Base-by-base conservation (phyloP, 164 flowering plant genomes). In the Taxillus chinensis region DNA sequence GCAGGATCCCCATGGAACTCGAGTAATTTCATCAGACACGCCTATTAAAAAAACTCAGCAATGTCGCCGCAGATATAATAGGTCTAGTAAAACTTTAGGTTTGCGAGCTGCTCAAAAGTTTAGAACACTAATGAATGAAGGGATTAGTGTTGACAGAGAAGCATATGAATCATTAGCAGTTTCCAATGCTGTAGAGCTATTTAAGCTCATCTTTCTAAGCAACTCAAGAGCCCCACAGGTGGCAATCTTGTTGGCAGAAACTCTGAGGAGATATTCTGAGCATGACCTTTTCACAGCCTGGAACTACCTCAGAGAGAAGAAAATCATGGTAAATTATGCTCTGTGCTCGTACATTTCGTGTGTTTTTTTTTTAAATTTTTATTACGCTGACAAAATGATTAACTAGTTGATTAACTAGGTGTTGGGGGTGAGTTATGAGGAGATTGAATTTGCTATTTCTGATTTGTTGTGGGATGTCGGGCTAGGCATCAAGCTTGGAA, bases 241-340 rank as follows among this genome's bases (percentile, higher is more conserved):
- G 62, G 85, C 89, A 59, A 79, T 65, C 64, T 64, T 87, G 73
- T 77, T 89, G 45, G 88, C 85, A 50, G 89, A 82, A 71, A 86
- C 92, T 55, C 66, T 95, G 43, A 76, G 86, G 43, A 86, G 86
- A 53, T 95, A 90, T 79, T 86, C 96, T 48, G 87, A 91, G 67
- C 85, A 78, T 72, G 97, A 89, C 74, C 84, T 90, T 39, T 86
- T 82, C 82, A 79, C 96, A 61, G 99, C 97, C 54, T 91, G 84
- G 73, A 85, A 75, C 72, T 90, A 84, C 70, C 90, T 95, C 51
- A 82, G 89, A 68, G 90, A 83, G 72, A 87, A 78, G 65, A 89
- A 79, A 68, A 72, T 86, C 62, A 74, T 95, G 95, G 99, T 90
- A 85, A 61, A 3, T 48, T 48, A 48, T 8, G 9, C 51, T 48